A percentile compares a stretch with the other conserved stretches of the same genome.
Evolutionary conservation across 345 rosid genomes (phyloP).

Genomic region (Moricandia moricandioides): DNA sequence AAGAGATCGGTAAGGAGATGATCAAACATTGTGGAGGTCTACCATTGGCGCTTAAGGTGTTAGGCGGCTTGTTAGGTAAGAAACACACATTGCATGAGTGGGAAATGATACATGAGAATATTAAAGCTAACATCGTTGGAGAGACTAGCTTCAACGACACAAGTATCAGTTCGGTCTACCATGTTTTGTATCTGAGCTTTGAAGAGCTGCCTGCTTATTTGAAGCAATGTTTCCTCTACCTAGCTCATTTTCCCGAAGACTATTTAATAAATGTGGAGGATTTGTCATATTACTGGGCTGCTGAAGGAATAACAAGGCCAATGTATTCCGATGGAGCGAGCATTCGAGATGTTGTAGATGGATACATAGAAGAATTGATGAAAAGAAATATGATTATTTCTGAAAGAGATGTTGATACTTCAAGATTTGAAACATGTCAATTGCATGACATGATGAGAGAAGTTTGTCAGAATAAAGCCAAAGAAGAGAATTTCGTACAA

Average conservation of each 20-base stretch:
- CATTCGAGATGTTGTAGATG: slow-evolving; percentile 23
- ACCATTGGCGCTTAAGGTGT: background rate
- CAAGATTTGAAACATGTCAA: slow-evolving; percentile 4
- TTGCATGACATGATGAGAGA: slow-evolving; percentile 33
- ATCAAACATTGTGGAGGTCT: slow-evolving; percentile 9
- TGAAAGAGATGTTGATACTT: background rate
- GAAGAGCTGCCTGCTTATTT: slow-evolving; percentile 5
- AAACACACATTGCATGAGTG: background rate
- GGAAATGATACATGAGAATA: background rate
- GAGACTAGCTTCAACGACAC: background rate
- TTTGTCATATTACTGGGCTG: slow-evolving; percentile 37
- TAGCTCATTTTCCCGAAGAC: slow-evolving; percentile 26
- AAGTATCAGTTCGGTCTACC: background rate
- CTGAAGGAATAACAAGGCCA: slow-evolving; percentile 36
- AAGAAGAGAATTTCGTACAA: slow-evolving; percentile 15
- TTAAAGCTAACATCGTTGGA: background rate
- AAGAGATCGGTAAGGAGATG: background rate
- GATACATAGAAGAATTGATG: slow-evolving; percentile 31
- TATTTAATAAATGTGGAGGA: slow-evolving; percentile 2
- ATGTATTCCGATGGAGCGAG: background rate
- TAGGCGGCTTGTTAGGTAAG: background rate
- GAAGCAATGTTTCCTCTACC: slow-evolving; percentile 14
- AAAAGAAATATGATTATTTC: slow-evolving; percentile 39
- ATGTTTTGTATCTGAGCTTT: background rate
- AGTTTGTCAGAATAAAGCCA: slow-evolving; percentile 19